Percentiles rank a stretch among this genome's conserved stretches.
These are phyloP conservation scores for Penstemon eatonii DNA, from an alignment of 257 asterid species.

Conservation along the genomic window DNA sequence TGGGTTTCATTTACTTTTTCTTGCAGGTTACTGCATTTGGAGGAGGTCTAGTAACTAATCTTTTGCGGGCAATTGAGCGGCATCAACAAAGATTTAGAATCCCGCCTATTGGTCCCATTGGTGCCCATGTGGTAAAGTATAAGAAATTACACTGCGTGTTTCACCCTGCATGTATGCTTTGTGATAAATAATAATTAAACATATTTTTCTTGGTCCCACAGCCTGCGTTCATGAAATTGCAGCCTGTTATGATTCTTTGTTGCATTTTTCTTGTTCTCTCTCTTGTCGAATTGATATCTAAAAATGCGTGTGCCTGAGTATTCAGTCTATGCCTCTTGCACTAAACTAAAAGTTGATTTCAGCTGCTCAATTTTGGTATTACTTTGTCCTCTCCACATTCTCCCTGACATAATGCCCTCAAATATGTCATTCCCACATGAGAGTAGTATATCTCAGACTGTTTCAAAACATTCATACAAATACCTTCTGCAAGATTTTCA, in stretches of 20 bases:
- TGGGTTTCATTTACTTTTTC: slow-evolving; percentile 19
- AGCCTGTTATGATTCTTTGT: background rate
- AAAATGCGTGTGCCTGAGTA: too few relatives aligned
- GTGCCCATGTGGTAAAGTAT: slow-evolving; percentile 83
- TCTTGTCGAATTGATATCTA: background rate
- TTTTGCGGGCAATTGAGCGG: slow-evolving; percentile 75
- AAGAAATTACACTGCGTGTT: slow-evolving; percentile 4
- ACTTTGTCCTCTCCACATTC: slow-evolving; percentile 8
- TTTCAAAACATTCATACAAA: too few relatives aligned
- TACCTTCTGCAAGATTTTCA: too few relatives aligned
- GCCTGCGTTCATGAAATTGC: too few relatives aligned
- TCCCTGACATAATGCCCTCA: background rate
- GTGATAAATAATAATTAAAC: background rate
- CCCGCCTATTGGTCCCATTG: slow-evolving; percentile 96
- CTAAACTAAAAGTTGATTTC: background rate
- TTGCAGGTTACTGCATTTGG: slow-evolving; percentile 94
- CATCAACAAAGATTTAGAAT: slow-evolving; percentile 57
- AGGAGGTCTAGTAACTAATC: slow-evolving; percentile 63
- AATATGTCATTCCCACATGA: slow-evolving; percentile 13
- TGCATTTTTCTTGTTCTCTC: background rate
- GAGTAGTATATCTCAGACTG: slow-evolving; percentile 6
- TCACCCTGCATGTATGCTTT: slow-evolving; percentile 24
- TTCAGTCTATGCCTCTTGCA: too few relatives aligned
- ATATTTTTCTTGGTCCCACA: background rate
- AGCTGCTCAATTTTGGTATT: background rate